Evolutionary conservation across 225 moss, liverwort and hornwort species (phyloP).

Genomic region (Anthoceros angustus): DNA sequence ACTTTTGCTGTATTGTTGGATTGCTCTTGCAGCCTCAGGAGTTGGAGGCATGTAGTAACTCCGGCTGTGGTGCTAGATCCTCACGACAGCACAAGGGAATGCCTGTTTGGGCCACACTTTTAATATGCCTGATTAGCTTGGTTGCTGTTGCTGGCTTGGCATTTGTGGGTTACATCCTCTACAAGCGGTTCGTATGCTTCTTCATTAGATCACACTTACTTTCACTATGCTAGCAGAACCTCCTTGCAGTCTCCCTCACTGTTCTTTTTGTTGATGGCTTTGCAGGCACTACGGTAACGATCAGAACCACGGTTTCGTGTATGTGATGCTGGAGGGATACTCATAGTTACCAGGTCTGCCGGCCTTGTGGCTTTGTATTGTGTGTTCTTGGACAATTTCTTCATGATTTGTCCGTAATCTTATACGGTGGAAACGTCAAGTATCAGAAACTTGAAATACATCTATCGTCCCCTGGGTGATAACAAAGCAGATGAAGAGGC

Average conservation of each 20-base stretch:
- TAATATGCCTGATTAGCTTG: not conserved
- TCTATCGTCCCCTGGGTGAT: no score
- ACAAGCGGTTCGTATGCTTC: not conserved
- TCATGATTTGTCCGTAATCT: no score
- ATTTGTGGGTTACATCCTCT: not conserved
- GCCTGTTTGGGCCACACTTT: not conserved
- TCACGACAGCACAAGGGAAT: not conserved
- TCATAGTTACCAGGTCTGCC: not conserved
- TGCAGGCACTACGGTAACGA: not conserved
- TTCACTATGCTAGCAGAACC: not conserved
- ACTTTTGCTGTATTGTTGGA: not conserved
- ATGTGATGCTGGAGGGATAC: constrained; percentile 5
- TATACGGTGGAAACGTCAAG: no score
- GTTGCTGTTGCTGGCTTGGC: not conserved
- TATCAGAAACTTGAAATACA: no score
- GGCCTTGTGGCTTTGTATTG: no score
- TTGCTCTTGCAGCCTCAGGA: not conserved
- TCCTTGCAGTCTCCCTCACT: not conserved
- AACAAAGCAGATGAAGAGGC: no score
- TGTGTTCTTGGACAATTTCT: no score
- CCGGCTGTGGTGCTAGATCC: not conserved
- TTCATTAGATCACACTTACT: not conserved
- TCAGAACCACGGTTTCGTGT: constrained; percentile 1
- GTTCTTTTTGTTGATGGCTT: not conserved
- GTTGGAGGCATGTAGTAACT: not conserved